Base-by-base conservation (phyloP, 192 early-diverging fungal species). In the Podochytrium sp. region DNA sequence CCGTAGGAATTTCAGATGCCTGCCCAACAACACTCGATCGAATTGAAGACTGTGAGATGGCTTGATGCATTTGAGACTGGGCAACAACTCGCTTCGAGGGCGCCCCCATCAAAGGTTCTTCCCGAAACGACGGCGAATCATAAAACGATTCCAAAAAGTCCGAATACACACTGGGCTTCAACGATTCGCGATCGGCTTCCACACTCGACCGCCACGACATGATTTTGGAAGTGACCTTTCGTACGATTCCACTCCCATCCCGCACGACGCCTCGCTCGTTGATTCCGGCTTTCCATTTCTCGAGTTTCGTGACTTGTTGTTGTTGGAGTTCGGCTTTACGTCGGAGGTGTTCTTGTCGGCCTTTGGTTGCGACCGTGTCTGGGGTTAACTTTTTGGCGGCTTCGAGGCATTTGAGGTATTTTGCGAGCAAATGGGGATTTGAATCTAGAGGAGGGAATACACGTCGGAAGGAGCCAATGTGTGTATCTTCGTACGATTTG, bases 361-460 rank as follows among this genome's bases (percentile, higher is more conserved):
- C 53, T 47, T 71, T 57, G 1, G 55, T 51, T 4, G 69, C 57
- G 38, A 38, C 57, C 3, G 74, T 75, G 33, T 67, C 65, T 5
- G 63, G 33, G 30, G 47, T 56, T 3, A 65, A 25, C 7, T 35
- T 5, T 52, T 59, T 23, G 5, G 74, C 61, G 4, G 25, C 33
- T 14, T 43, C 62, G 5, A 75, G 64, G 25, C 62, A 65, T 37
- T 56, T 56, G 7, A 75, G 64, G 29, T 75, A 75, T 32, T 59
- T 55, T 7, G 35, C 74, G 20, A 75, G 51, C 5, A 35, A 32
- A 34, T 25, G 47, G 3, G 47, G 43, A 30, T 65, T 65, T 5
- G 20, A 18, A 29, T 83, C 79, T 3, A 27, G 12, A 12, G 83
- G 83, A 39, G 85, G 85, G 64, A 82, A 87, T 20, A 80, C 77